Percentiles rank a stretch among this genome's conserved stretches.
These are phyloP conservation scores for Thelonectria blattea DNA, from an alignment of 2,329 filamentous ascomycete species.

Conservation along the genomic window DNA sequence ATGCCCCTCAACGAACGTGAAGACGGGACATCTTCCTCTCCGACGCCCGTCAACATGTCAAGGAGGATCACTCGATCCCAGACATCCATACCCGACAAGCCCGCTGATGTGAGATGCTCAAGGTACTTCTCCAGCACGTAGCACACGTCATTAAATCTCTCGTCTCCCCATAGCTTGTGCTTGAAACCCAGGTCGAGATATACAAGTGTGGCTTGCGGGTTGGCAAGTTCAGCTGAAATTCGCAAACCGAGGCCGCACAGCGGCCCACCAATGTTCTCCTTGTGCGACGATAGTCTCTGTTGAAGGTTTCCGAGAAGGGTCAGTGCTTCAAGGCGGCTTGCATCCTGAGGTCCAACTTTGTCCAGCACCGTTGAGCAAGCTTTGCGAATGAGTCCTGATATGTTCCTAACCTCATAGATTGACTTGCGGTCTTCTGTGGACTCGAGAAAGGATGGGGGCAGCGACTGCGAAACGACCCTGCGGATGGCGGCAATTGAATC, in stretches of 20 bases:
- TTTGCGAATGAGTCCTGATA: conserved; percentile 33
- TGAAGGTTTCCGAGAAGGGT: conserved; percentile 50
- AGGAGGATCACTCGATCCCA: conserved; percentile 37
- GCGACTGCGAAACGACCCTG: conserved; percentile 39
- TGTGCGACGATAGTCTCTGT: conserved; percentile 40
- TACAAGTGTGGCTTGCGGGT: conserved; percentile 30
- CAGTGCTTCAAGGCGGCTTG: conserved; percentile 35
- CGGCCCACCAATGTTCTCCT: conserved; percentile 32
- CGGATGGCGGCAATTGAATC: conserved; percentile 39
- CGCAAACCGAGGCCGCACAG: conserved; percentile 42
- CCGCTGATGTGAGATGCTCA: conserved; percentile 14
- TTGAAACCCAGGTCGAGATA: conserved; percentile 37
- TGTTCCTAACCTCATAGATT: not conserved
- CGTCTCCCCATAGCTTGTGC: conserved; percentile 18
- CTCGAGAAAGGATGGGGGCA: conserved; percentile 31
- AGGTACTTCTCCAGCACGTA: conserved; percentile 30
- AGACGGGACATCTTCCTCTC: conserved; percentile 28
- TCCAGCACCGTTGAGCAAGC: conserved; percentile 32
- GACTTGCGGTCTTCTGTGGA: not conserved
- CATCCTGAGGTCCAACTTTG: conserved; percentile 5
- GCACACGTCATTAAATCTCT: conserved; percentile 30
- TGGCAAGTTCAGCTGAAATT: conserved; percentile 39
- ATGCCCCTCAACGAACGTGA: conserved; percentile 38
- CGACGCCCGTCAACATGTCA: conserved; percentile 39
- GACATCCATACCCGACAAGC: conserved; percentile 8